Evolutionary conservation across 2,329 filamentous ascomycete species (phyloP).

Genomic region (Penicillium italicum): DNA sequence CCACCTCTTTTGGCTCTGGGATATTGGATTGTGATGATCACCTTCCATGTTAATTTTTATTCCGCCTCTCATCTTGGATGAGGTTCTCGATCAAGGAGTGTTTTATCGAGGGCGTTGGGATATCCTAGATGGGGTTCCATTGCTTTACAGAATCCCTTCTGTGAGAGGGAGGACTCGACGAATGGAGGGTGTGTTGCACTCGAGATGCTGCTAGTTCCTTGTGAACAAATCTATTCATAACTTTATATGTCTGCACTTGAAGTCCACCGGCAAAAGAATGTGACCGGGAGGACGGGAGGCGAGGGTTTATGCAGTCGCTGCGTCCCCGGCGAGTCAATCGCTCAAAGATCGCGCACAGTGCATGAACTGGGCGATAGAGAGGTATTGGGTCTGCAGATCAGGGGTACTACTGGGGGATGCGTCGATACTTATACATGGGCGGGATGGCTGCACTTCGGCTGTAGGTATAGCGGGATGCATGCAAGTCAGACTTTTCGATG

Average conservation of each 20-base stretch:
- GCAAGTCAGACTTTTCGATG: slow-evolving; percentile 24
- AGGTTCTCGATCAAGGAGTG: background rate
- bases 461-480: slow-evolving; percentile 20
- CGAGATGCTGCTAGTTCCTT: background rate
- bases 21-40: background rate
- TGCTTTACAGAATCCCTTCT: background rate
- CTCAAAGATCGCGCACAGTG: background rate
- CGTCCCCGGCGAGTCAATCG: background rate
- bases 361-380: slow-evolving; percentile 9
- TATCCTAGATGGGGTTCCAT: background rate
- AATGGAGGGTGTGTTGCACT: background rate
- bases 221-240: background rate
- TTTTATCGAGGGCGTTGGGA: background rate
- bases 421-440: slow-evolving; percentile 20
- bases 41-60: background rate
- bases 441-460: slow-evolving; percentile 5
- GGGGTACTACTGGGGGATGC: slow-evolving; percentile 11
- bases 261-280: slow-evolving; percentile 15
- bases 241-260: slow-evolving; percentile 4
- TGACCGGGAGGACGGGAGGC: slow-evolving; percentile 15
- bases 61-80: background rate
- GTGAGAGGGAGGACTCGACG: background rate
- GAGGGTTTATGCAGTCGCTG: slow-evolving; percentile 16
- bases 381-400: slow-evolving; percentile 16
- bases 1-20: background rate